Evolutionary conservation across 768 basidiomycete genomes (phyloP).

Genomic region (Termitomyces sp.): DNA sequence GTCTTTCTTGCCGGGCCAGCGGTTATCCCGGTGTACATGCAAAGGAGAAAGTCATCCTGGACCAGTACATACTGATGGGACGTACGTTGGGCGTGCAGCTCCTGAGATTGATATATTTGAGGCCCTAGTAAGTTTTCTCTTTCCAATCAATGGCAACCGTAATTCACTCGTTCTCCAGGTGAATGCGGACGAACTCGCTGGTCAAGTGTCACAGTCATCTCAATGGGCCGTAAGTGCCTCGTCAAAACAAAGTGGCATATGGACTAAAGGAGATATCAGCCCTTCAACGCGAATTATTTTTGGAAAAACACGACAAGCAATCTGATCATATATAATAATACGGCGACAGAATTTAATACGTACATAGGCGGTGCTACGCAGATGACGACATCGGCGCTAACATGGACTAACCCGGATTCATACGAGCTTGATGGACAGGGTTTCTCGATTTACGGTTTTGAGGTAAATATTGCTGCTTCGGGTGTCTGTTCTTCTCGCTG

Average conservation of each 20-base stretch:
- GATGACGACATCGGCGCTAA: slow-evolving; percentile 74
- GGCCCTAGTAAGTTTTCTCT: slow-evolving; percentile 47
- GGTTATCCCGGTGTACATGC: slow-evolving; percentile 85
- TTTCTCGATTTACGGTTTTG: slow-evolving; percentile 77
- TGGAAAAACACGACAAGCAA: slow-evolving; percentile 63
- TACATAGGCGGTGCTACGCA: slow-evolving; percentile 69
- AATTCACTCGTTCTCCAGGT: slow-evolving; percentile 29
- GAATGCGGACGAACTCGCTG: slow-evolving; percentile 35
- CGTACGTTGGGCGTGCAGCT: slow-evolving; percentile 75
- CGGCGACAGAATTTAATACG: slow-evolving; percentile 51
- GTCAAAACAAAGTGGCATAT: not conserved
- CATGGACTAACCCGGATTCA: slow-evolving; percentile 59
- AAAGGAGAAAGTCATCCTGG: slow-evolving; percentile 79
- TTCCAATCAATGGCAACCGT: not conserved
- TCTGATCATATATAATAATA: slow-evolving; percentile 49
- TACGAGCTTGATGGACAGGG: slow-evolving; percentile 59
- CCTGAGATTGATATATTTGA: slow-evolving; percentile 93
- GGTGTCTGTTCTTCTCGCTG: not conserved
- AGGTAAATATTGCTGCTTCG: slow-evolving; percentile 30
- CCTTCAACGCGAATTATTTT: slow-evolving; percentile 68
- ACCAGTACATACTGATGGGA: slow-evolving; percentile 66
- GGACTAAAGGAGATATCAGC: slow-evolving; percentile 31
- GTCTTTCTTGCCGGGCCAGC: slow-evolving; percentile 77
- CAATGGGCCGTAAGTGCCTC: slow-evolving; percentile 69
- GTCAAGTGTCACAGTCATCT: slow-evolving; percentile 76